phyloP scores from a whole-genome alignment of 139 green algal species.

The Tetraselmis chui region DNA sequence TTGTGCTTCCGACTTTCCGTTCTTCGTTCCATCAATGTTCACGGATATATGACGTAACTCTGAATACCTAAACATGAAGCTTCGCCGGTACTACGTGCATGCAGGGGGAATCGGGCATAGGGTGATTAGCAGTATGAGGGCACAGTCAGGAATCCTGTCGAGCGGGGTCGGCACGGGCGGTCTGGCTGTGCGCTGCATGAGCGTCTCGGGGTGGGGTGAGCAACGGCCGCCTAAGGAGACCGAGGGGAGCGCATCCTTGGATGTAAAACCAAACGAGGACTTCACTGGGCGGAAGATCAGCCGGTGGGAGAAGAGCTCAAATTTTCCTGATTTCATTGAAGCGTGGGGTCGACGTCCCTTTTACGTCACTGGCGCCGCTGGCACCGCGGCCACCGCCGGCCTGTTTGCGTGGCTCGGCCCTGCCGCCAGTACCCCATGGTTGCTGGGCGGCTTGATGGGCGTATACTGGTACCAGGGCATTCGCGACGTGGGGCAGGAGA shows the following conservation, averaged over 20 bases:
- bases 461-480: slow-evolving; percentile 10
- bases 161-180: too few species aligned
- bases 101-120: too few species aligned
- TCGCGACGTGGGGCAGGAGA: background rate
- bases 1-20: too few species aligned
- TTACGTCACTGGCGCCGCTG: background rate
- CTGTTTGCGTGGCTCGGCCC: background rate
- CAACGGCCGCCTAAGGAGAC: too few species aligned
- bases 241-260: too few species aligned
- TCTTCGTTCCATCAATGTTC: too few species aligned
- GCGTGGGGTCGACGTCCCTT: background rate
- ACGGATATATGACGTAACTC: too few species aligned
- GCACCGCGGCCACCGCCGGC: background rate
- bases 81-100: too few species aligned
- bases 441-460: background rate
- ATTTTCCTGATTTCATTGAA: background rate
- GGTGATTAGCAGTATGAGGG: too few species aligned
- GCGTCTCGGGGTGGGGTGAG: background rate
- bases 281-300: background rate
- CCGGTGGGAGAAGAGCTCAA: background rate
- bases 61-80: too few species aligned
- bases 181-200: background rate
- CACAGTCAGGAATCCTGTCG: too few species aligned
- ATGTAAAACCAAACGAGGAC: background rate
- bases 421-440: background rate